Percentiles rank a stretch among this genome's conserved stretches.
Evolutionary conservation across 345 rosid genomes (phyloP).

Genomic region (Boechera retrofracta): DNA sequence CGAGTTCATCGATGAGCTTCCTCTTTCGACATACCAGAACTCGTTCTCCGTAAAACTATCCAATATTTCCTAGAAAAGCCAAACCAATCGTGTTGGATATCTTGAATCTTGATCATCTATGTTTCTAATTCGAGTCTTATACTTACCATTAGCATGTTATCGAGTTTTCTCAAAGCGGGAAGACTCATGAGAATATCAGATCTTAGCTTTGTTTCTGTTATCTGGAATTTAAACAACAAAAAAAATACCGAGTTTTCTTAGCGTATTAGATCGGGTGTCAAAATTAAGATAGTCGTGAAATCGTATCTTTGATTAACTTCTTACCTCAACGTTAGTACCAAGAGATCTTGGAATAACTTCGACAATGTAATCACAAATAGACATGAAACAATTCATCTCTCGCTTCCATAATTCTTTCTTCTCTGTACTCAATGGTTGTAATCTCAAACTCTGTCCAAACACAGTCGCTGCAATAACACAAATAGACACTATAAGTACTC

Average conservation of each 20-base stretch:
- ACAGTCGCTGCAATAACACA: constrained; percentile 68
- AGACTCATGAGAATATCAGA: constrained; percentile 80
- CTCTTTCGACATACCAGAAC: constrained; percentile 94
- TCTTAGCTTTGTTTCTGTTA: constrained; percentile 71
- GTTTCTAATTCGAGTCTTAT: background rate
- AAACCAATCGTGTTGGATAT: background rate
- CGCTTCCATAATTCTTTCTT: constrained; percentile 86
- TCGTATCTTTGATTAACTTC: background rate
- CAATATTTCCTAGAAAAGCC: constrained; percentile 69
- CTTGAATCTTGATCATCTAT: background rate
- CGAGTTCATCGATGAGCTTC: constrained; percentile 70
- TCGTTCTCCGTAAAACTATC: constrained; percentile 76
- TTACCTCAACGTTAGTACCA: constrained; percentile 73
- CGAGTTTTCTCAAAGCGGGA: constrained; percentile 88
- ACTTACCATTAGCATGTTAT: constrained; percentile 84
- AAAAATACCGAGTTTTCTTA: background rate
- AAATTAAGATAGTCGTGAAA: constrained; percentile 1
- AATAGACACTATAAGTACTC: background rate
- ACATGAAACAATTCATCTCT: constrained; percentile 89
- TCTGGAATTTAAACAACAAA: constrained; percentile 45
- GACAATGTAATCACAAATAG: constrained; percentile 80
- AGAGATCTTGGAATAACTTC: constrained; percentile 68
- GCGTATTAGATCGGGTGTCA: background rate
- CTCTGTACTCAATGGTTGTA: constrained; percentile 85
- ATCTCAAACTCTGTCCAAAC: constrained; percentile 80